phyloP scores from a whole-genome alignment of 2,329 filamentous ascomycete species.

The Pseudopithomyces chartarum region DNA sequence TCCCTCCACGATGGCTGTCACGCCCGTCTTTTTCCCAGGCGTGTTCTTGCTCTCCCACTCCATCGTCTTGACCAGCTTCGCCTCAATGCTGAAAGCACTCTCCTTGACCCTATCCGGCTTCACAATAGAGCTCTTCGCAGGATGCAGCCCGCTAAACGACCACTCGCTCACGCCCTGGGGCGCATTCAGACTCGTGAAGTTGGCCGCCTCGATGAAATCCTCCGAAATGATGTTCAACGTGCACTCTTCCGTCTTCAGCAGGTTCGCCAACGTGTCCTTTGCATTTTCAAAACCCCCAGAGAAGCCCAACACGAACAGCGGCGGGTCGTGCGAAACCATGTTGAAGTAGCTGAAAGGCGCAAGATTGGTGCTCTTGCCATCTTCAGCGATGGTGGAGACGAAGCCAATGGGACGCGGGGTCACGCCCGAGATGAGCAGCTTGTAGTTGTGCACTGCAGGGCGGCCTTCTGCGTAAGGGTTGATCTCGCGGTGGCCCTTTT shows the following conservation, averaged over 20 bases:
- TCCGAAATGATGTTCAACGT: constrained; percentile 84
- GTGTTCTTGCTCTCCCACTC: constrained; percentile 77
- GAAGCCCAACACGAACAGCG: constrained; percentile 73
- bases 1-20: constrained; percentile 79
- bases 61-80: constrained; percentile 71
- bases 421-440: constrained; percentile 82
- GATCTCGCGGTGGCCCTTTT: constrained; percentile 73
- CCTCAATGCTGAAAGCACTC: constrained; percentile 82
- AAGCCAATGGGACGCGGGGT: constrained; percentile 81
- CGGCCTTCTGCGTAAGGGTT: constrained; percentile 78
- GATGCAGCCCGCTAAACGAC: constrained; percentile 76
- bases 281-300: constrained; percentile 61
- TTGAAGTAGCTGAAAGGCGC: constrained; percentile 90
- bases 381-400: constrained; percentile 61
- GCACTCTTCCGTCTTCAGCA: constrained; percentile 74
- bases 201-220: constrained; percentile 84
- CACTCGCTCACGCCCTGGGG: constrained; percentile 81
- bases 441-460: constrained; percentile 78
- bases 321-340: constrained; percentile 83
- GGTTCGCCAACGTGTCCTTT: constrained; percentile 81
- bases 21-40: constrained; percentile 75
- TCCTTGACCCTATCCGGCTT: constrained; percentile 76
- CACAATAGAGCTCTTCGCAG: constrained; percentile 68
- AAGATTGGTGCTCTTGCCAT: constrained; percentile 73
- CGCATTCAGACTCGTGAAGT: constrained; percentile 77